A percentile compares a stretch with the other conserved stretches of the same genome.
Conservation (phyloP, 2,329 filamentous ascomycete species). For the Pyrenochaeta sp. region DNA sequence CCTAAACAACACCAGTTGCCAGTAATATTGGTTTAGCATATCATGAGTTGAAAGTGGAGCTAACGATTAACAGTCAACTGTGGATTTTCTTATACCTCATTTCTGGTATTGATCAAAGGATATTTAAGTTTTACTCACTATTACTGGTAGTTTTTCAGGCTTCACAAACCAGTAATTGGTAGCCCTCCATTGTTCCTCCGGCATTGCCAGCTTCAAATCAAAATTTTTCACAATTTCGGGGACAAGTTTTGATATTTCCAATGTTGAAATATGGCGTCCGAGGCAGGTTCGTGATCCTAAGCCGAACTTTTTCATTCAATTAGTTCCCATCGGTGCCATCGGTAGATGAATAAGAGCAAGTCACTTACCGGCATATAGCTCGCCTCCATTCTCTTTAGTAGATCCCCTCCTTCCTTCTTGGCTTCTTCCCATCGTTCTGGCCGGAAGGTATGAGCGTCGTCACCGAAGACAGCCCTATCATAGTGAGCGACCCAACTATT, state of each 20-base stretch:
- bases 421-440: slow-evolving; percentile 31
- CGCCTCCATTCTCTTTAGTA: slow-evolving; percentile 23
- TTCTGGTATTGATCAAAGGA: too few relatives aligned
- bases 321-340: background rate
- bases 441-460: slow-evolving; percentile 23
- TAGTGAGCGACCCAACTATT: slow-evolving; percentile 32
- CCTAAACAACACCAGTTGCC: too few relatives aligned
- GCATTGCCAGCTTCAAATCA: slow-evolving; percentile 10
- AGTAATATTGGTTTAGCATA: too few relatives aligned
- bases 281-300: slow-evolving; percentile 18
- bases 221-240: slow-evolving; percentile 13
- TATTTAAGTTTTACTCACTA: too few relatives aligned
- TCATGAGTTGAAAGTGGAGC: too few relatives aligned
- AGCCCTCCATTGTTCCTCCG: slow-evolving; percentile 15
- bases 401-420: slow-evolving; percentile 13
- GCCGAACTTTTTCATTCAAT: slow-evolving; percentile 13
- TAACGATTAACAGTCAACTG: too few relatives aligned
- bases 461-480: slow-evolving; percentile 22
- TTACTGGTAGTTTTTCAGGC: slow-evolving; percentile 6
- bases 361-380: slow-evolving; percentile 28
- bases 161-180: slow-evolving; percentile 24
- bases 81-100: too few relatives aligned
- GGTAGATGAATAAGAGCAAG: background rate
- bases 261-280: slow-evolving; percentile 15
- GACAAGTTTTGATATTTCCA: slow-evolving; percentile 17